Evolutionary conservation across 2,329 filamentous ascomycete genomes (phyloP).

Genomic region (Cercospora sp.): DNA sequence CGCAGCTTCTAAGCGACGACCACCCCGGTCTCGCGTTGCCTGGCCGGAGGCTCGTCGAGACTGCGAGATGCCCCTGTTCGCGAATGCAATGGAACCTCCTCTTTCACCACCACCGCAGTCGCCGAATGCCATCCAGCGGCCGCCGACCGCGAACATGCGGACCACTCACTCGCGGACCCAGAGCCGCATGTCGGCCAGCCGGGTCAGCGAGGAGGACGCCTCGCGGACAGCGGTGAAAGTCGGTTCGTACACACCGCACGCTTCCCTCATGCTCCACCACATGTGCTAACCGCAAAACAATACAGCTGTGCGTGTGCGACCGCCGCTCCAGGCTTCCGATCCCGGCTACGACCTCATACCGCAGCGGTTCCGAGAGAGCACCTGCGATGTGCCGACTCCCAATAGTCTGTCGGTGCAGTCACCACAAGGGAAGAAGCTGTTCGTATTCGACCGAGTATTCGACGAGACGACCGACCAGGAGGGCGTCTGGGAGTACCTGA

Average conservation of each 20-base stretch:
- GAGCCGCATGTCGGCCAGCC: slow-evolving; percentile 25
- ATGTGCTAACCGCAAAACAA: slow-evolving; percentile 19
- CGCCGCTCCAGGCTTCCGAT: slow-evolving; percentile 77
- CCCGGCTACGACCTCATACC: slow-evolving; percentile 94
- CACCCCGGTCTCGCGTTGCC: slow-evolving; percentile 10
- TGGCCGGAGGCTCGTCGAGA: slow-evolving; percentile 6
- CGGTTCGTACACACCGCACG: slow-evolving; percentile 19
- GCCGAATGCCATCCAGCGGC: slow-evolving; percentile 5
- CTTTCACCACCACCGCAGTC: slow-evolving; percentile 7
- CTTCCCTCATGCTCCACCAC: background rate
- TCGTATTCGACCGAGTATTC: slow-evolving; percentile 96
- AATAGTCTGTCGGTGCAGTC: slow-evolving; percentile 88
- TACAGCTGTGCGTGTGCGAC: slow-evolving; percentile 86
- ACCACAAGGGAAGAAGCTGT: slow-evolving; percentile 88
- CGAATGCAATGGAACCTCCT: slow-evolving; percentile 9
- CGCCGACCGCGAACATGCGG: slow-evolving; percentile 10
- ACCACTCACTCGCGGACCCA: slow-evolving; percentile 20
- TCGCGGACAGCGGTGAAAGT: slow-evolving; percentile 30
- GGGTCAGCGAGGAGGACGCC: slow-evolving; percentile 27
- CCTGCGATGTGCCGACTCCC: slow-evolving; percentile 83
- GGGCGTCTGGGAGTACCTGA: slow-evolving; percentile 90
- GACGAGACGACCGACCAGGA: slow-evolving; percentile 79
- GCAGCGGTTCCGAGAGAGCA: slow-evolving; percentile 89
- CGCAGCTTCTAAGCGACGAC: slow-evolving; percentile 3
- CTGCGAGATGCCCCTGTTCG: slow-evolving; percentile 11